Evolutionary conservation across 2,329 filamentous ascomycete genomes (phyloP), one percentile per base, ranked within the genome.

Genomic region (Pseudomassariella vexata): DNA sequence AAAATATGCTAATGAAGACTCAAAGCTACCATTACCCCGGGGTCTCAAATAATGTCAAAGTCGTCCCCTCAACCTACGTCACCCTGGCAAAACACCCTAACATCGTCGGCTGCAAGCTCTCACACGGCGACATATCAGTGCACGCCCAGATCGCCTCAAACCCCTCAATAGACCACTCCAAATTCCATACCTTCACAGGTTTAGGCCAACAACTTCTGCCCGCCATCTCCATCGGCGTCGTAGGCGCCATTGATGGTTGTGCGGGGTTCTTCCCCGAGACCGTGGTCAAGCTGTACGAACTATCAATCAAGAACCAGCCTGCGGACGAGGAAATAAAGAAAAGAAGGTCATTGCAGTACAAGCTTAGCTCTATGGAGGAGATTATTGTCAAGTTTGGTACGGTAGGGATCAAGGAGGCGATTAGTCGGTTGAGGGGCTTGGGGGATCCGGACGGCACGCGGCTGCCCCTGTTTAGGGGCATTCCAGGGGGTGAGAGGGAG

Each of bases 51-150:
- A 73, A 76, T 45, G 62, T 82, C 46, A 66, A 68, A 44, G 65
- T 82, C 37, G 59, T 66, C 1, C 72, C 76, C 2, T 62, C 70
- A 7, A 77, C 76, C 0, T 78, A 75, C 47, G 73, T 53, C 12
- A 53, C 49, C 0, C 71, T 83, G 17, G 65, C 79, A 6, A 59
- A 66, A 34, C 78, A 82, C 50, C 66, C 73, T 19, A 82, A 82
- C 48, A 81, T 82, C 36, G 77, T 82, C 4, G 79, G 79, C 30
- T 79, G 74, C 58, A 83, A 83, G 58, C 70, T 83, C 44, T 82
- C 76, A 1, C 79, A 83, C 51, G 77, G 76, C 30, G 75, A 81
- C 49, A 66, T 82, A 28, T 79, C 76, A n/a, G 65, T 72, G 44
- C 76, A 80, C 49, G 65, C 70, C 5, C 71, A 80, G 50, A 70